A percentile compares a stretch with the other conserved stretches of the same genome.
Conservation (phyloP, 2,329 filamentous ascomycete genomes). For the Fonsecaea monophora region DNA sequence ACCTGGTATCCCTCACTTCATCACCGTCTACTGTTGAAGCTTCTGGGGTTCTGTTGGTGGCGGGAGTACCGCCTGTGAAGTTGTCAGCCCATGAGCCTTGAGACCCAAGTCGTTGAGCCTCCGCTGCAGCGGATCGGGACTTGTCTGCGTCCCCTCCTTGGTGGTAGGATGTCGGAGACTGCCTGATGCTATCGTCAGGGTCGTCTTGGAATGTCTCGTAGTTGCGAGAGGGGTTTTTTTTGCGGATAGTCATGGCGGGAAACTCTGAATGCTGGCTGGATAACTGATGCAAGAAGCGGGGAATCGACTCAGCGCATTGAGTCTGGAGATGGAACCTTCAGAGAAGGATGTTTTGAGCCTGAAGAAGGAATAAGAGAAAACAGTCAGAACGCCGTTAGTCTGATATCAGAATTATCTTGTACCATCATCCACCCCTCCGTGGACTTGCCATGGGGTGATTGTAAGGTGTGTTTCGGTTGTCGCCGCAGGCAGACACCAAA, state of each 20-base stretch:
- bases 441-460: background rate
- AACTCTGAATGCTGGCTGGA: background rate
- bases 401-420: background rate
- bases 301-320: constrained; percentile 10
- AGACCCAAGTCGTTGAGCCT: constrained; percentile 36
- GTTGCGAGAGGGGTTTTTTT: constrained; percentile 31
- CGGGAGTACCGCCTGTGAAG: constrained; percentile 32
- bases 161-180: constrained; percentile 23
- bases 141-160: constrained; percentile 34
- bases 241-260: constrained; percentile 32
- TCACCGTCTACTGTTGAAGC: constrained; percentile 31
- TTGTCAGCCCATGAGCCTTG: constrained; percentile 36
- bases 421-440: background rate
- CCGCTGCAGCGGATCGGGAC: constrained; percentile 33
- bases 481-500: constrained; percentile 19
- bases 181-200: background rate
- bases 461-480: constrained; percentile 2
- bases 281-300: constrained; percentile 1
- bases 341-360: background rate
- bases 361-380: background rate
- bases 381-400: background rate
- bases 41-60: constrained; percentile 30
- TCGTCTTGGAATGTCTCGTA: constrained; percentile 34
- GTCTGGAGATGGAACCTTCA: background rate
- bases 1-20: constrained; percentile 23